Evolutionary conservation across 305 asterid species (phyloP).

Genomic region (Fraxinus baroniana): DNA sequence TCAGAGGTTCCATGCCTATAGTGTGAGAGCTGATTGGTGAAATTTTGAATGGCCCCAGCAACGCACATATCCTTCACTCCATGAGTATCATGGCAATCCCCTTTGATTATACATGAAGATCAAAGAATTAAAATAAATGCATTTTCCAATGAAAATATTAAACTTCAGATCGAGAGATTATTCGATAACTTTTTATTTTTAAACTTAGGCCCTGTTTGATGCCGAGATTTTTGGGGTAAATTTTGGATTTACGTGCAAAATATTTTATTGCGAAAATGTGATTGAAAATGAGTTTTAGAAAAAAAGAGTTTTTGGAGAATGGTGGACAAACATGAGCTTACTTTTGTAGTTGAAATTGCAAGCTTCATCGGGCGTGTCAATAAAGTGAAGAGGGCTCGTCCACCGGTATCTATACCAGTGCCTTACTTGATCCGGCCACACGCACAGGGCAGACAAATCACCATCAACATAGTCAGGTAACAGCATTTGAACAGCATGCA

Average conservation of each 20-base stretch:
- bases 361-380: conserved; percentile 84
- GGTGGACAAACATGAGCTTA: conserved; percentile 21
- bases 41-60: conserved; percentile 83
- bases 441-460: conserved; percentile 68
- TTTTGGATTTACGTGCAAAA: too few species aligned
- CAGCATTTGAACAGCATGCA: conserved; percentile 63
- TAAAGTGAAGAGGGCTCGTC: conserved; percentile 93
- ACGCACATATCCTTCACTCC: conserved; percentile 87
- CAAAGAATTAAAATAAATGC: not conserved
- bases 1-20: conserved; percentile 76
- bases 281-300: too few species aligned
- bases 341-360: conserved; percentile 72
- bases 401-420: conserved; percentile 86
- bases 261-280: too few species aligned
- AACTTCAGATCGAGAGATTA: not conserved
- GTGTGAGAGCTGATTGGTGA: conserved; percentile 81
- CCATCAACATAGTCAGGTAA: conserved; percentile 76
- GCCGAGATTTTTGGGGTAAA: too few species aligned
- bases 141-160: not conserved
- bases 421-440: conserved; percentile 93
- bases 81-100: conserved; percentile 87
- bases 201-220: too few species aligned
- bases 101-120: conserved; percentile 30
- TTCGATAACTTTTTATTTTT: too few species aligned
- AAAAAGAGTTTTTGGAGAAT: too few species aligned